A percentile compares a stretch with the other conserved stretches of the same genome.
phyloP scores from a whole-genome alignment of 2,329 filamentous ascomycete species.

The Pseudogymnoascus destructans region DNA sequence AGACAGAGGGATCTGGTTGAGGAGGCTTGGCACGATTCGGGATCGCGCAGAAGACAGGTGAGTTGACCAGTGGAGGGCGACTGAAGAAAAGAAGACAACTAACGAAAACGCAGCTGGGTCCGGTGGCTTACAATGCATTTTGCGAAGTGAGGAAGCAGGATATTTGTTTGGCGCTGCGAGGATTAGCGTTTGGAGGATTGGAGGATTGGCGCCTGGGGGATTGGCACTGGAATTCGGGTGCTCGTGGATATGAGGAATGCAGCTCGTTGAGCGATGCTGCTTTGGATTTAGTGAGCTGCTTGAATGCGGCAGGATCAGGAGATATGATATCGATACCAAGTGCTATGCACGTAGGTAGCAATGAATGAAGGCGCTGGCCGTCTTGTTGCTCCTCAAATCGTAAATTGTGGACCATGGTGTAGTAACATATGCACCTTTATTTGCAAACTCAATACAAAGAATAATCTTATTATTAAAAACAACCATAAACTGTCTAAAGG shows the following conservation, averaged over 20 bases:
- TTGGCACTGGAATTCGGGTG: neutral
- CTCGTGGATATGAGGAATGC: neutral
- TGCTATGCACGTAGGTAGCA: neutral
- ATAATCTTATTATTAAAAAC: neutral
- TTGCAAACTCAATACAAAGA: neutral
- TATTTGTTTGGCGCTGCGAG: neutral
- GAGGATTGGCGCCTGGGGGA: neutral
- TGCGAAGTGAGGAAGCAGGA: neutral
- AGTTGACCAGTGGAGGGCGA: neutral
- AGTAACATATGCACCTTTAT: neutral
- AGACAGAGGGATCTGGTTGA: slow-evolving; percentile 1
- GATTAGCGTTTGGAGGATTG: neutral
- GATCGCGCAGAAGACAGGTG: neutral
- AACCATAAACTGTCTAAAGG: neutral
- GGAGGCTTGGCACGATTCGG: neutral
- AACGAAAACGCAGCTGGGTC: neutral
- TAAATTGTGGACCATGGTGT: neutral
- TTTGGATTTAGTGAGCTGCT: no score
- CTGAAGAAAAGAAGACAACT: neutral
- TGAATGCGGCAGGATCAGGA: neutral
- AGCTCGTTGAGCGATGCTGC: neutral
- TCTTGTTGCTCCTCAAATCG: neutral
- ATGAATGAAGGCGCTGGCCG: neutral
- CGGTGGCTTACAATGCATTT: slow-evolving; percentile 3
- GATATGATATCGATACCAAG: neutral